phyloP scores from a whole-genome alignment of 305 asterid genomes.

The Fraxinus xanthoxyloides region DNA sequence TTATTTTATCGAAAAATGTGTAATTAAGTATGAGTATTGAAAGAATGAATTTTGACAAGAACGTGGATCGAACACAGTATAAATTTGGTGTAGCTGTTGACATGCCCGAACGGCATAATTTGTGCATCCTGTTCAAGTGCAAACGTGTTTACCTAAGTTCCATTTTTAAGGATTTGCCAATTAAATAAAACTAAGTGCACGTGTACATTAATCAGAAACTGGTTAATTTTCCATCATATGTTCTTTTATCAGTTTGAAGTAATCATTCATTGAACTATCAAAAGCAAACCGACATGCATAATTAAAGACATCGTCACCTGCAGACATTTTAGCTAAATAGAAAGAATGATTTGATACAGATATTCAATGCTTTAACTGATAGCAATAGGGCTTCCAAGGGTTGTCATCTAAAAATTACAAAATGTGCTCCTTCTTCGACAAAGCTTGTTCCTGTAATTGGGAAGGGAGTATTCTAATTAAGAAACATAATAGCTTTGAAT shows the following conservation, averaged over 20 bases:
- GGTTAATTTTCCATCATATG: background rate
- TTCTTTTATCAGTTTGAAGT: background rate
- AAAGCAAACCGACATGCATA: background rate
- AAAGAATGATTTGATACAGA: background rate
- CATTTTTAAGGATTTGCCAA: background rate
- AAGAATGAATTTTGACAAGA: too few species aligned
- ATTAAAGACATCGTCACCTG: background rate
- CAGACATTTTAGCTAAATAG: background rate
- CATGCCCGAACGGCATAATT: background rate
- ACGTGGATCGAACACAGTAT: too few species aligned
- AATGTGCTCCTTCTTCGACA: too few species aligned
- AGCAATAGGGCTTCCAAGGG: too few species aligned
- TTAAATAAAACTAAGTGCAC: background rate
- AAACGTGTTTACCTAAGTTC: background rate
- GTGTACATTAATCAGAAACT: background rate
- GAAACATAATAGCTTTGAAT: too few species aligned
- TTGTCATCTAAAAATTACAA: too few species aligned
- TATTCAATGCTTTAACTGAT: too few species aligned
- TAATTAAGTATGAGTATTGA: too few species aligned
- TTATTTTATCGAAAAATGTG: too few species aligned
- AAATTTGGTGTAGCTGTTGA: too few species aligned
- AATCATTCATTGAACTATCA: background rate
- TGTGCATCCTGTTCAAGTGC: background rate
- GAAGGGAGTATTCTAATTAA: too few species aligned
- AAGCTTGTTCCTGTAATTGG: too few species aligned